Evolutionary conservation across 2,329 filamentous ascomycete genomes (phyloP), one percentile per base, ranked within the genome.

Genomic region (Pezicula carpinea): DNA sequence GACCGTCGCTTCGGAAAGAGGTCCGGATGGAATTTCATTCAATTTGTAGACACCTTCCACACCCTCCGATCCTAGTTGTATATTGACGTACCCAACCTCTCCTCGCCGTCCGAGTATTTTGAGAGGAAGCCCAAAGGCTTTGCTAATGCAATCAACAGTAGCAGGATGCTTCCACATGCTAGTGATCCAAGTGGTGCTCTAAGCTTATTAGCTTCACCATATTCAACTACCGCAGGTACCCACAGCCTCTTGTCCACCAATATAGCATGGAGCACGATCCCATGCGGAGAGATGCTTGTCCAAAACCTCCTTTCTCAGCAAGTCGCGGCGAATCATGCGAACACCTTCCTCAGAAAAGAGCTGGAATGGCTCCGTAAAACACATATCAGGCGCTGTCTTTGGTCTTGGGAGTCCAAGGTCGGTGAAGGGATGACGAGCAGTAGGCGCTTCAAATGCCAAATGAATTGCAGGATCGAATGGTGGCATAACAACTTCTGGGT

Each of bases 271-370:
- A 22, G 48, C 48, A 18, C 51, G 38, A 6, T 43, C 46, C 51
- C 47, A 53, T 5, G 44, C 36, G 11, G 17, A 22, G 14, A 51
- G 22, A 29, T 51, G 44, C 39, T 53, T 51, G 11, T 49, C 49
- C 14, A 53, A 18, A 10, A 51, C 44, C n/a, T 51, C 41, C 19
- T 41, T 41, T 26, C 46, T 46, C 10, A 53, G 32, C 29, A 51
- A 26, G n/a, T 51, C 46, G 23, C 46, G 32, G 18, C 48, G 31
- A 26, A 51, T 44, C 46, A 49, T 47, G 8, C 43, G 35, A 3
- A 51, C 21, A 6, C 48, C 51, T 46, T 51, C 51, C 13, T 53
- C 44, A 1, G 51, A 49, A 23, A 49, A 51, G 10, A 53, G 46
- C 33, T 49, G 46, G 21, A 51, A 53, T 6, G 51, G 51, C 19